Conservation (phyloP, 805 yeast species). For the Wickerhamomyces sydowiorum region DNA sequence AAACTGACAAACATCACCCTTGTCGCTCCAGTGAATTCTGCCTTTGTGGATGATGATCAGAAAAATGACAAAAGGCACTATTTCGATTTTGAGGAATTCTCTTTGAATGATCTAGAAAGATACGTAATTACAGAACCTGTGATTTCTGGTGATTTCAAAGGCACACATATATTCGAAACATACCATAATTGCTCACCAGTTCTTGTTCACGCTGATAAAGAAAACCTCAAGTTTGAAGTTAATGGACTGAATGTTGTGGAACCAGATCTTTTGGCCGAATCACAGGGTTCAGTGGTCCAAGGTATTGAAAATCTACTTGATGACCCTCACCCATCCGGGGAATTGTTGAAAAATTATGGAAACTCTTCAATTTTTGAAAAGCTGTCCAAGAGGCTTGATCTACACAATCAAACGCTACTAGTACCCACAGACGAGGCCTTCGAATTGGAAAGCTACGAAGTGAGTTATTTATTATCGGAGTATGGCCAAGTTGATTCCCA, state of each 20-base stretch:
- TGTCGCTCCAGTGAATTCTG: constrained; percentile 79
- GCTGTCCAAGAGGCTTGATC: constrained; percentile 1
- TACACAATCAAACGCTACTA: constrained; percentile 36
- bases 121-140: constrained; percentile 31
- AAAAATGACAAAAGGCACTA: not conserved
- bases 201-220: constrained; percentile 9
- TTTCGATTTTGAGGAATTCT: not conserved
- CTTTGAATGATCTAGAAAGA: constrained; percentile 18
- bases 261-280: constrained; percentile 49
- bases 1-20: constrained; percentile 57
- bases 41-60: constrained; percentile 37
- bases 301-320: constrained; percentile 48
- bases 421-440: constrained; percentile 40
- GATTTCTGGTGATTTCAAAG: constrained; percentile 22
- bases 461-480: constrained; percentile 33
- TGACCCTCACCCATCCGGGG: constrained; percentile 29
- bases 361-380: constrained; percentile 1
- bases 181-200: constrained; percentile 26
- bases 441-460: constrained; percentile 35
- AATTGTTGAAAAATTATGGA: constrained; percentile 21
- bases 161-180: constrained; percentile 15
- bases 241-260: constrained; percentile 48
- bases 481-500: constrained; percentile 26
- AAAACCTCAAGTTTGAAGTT: constrained; percentile 25
- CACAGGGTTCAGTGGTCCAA: constrained; percentile 62